Conservation (phyloP, 1,284 basidiomycete species). For the Trametes sp. region DNA sequence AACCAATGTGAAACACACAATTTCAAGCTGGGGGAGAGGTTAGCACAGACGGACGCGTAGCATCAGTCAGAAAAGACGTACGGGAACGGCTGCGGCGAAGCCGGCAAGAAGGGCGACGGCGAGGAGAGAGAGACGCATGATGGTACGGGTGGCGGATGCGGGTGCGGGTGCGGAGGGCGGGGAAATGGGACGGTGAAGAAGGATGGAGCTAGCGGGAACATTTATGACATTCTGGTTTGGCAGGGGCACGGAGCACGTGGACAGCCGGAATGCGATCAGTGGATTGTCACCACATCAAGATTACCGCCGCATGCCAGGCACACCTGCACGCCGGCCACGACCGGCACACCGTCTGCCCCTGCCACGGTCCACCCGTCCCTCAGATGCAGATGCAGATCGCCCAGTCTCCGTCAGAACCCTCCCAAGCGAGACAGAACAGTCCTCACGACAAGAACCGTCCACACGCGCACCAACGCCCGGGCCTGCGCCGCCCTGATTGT, state of each 20-base stretch:
- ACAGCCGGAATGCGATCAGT: constrained; percentile 28
- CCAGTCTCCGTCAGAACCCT: background rate
- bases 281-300: constrained; percentile 32
- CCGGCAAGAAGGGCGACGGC: constrained; percentile 36
- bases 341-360: background rate
- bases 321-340: background rate
- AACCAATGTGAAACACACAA: constrained; percentile 17
- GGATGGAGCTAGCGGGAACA: constrained; percentile 22
- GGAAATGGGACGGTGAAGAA: constrained; percentile 1
- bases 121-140: constrained; percentile 38
- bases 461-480: background rate
- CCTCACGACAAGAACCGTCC: no score
- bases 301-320: constrained; percentile 33
- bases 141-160: constrained; percentile 1
- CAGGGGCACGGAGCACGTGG: constrained; percentile 28
- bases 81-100: constrained; percentile 39
- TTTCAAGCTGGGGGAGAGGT: no score
- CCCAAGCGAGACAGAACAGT: background rate
- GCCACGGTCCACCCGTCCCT: background rate
- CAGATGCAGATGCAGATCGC: background rate
- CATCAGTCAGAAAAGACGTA: constrained; percentile 22
- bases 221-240: constrained; percentile 28
- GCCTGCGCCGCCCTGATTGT: constrained; percentile 1
- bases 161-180: constrained; percentile 3
- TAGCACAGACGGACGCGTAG: no score